Conservation (phyloP, 2,329 filamentous ascomycete species). For the Botrytis squamosa region DNA sequence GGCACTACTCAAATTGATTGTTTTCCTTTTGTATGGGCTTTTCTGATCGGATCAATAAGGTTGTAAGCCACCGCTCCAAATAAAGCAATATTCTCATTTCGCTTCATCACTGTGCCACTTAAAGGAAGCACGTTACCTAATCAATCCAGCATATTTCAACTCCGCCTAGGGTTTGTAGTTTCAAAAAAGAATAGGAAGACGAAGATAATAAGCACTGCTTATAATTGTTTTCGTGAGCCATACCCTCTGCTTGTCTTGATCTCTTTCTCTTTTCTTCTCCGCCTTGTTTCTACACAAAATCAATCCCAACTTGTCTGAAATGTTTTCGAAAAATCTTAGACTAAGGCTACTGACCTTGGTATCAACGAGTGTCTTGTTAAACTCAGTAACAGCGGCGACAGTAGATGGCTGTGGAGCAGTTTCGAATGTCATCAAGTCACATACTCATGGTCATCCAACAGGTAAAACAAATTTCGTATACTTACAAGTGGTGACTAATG, state of each 20-base stretch:
- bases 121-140: neutral
- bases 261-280: neutral
- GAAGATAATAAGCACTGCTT: neutral
- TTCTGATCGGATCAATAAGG: neutral
- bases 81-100: neutral
- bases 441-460: neutral
- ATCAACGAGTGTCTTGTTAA: neutral
- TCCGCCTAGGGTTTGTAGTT: neutral
- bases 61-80: neutral
- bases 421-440: neutral
- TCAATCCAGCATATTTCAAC: neutral
- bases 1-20: neutral
- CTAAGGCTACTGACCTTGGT: neutral
- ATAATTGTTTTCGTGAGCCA: neutral
- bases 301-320: neutral
- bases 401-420: neutral
- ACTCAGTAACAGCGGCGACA: neutral
- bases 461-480: neutral
- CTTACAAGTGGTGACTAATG: neutral
- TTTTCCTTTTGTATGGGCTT: neutral
- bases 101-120: conserved; percentile 7
- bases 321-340: neutral
- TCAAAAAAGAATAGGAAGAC: neutral
- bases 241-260: neutral
- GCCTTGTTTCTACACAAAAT: neutral